These are phyloP conservation scores for Platanthera guangdongensis DNA, from an alignment of 106 monocot species.

Conservation along the genomic window DNA sequence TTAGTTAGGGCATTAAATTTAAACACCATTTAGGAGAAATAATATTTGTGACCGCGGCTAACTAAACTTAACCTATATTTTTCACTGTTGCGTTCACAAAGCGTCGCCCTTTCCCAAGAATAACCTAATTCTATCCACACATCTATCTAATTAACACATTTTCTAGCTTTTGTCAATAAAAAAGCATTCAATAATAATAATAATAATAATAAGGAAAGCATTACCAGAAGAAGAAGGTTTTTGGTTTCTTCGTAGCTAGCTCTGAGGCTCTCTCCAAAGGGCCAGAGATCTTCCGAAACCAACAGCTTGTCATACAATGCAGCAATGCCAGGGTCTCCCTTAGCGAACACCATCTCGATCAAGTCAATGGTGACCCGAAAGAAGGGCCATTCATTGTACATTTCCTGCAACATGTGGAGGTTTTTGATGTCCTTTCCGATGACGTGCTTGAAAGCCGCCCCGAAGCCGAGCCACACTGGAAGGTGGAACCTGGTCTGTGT, in stretches of 20 bases:
- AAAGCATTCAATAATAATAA: neutral
- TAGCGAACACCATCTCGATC: constrained; percentile 98
- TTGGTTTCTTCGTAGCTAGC: constrained; percentile 75
- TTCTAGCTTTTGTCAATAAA: neutral
- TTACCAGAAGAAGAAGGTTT: constrained; percentile 87
- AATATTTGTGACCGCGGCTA: too few species aligned
- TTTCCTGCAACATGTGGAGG: constrained; percentile 56
- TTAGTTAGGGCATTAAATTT: too few species aligned
- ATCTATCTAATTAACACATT: too few species aligned
- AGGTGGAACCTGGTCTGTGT: constrained; percentile 97
- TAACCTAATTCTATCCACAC: too few species aligned
- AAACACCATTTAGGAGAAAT: too few species aligned
- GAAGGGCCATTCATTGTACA: constrained; percentile 99
- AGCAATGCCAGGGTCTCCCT: constrained; percentile 91
- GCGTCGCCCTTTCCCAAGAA: too few species aligned
- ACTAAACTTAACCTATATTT: too few species aligned
- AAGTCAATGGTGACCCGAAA: constrained; percentile 95
- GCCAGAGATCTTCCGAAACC: constrained; percentile 71
- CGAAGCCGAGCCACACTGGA: constrained; percentile 97
- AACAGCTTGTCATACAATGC: constrained; percentile 88
- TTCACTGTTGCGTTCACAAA: too few species aligned
- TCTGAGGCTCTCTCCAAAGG: constrained; percentile 72
- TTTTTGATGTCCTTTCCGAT: constrained; percentile 69
- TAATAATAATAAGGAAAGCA: constrained; percentile 1
- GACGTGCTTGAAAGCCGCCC: constrained; percentile 70